Base-by-base conservation (phyloP, 305 asterid species). In the Fraxinus latifolia region DNA sequence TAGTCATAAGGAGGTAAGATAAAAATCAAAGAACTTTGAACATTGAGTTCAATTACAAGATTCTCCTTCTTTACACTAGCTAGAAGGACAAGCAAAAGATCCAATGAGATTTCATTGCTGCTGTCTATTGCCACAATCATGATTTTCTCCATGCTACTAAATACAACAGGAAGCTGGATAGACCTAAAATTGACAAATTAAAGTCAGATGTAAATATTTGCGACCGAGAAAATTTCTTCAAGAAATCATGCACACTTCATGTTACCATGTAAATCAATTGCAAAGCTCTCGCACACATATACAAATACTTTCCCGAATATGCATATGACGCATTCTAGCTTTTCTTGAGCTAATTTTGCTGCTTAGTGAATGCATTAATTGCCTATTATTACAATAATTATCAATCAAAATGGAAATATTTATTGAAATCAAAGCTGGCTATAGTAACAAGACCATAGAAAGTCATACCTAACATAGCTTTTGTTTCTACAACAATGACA, bases 1-100 rank as follows among this genome's bases (percentile, higher is more conserved):
- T 68, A 68, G 74, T 68, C 19, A 68, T 14, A 21, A 68, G 37
- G 74, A 29, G 36, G 33, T 25, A 68, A 68, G 74, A 68, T 29
- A 31, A 68, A 68, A 27, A 27, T 68, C 21, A 4, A 25, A 68
- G 19, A 12, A 68, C 25, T 0, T 5, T 2, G 8, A 55, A n/a
- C 11, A n/a, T 60, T 7, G 29, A 60, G 4, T 29, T 68, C 31
- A 39, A 83, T 47, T 80, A 79, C 86, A 83, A 67, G 77, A 50
- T 82, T 85, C 74, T 85, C 80, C 86, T 77, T 85, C 68, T 76
- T 79, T 4, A 82, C 74, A 76, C 79, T 82, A 71, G 75, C 42
- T 27, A 85, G 78, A 65, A 85, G 80, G 79, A 76, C 80, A 31
- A 21, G 74, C 17, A 82, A 55, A 67, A 85, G 84, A 53, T 85